Conservation (phyloP, 164 flowering plant genomes). For the Vitis riparia region DNA sequence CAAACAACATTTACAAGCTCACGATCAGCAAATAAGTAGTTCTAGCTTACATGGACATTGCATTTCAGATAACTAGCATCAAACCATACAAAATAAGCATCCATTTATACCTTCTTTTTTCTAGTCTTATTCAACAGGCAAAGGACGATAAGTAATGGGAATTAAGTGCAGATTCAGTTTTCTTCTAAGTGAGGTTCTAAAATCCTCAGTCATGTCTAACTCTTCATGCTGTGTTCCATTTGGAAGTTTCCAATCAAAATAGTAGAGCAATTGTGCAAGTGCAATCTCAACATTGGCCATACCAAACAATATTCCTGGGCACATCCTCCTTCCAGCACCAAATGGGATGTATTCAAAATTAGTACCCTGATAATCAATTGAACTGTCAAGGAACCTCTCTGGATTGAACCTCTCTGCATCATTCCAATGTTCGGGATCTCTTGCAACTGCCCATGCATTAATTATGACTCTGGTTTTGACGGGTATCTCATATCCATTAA, state of each 20-base stretch:
- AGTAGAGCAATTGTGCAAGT: not conserved
- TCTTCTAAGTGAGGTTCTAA: not conserved
- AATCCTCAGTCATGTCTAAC: conserved; percentile 8
- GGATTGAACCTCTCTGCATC: not conserved
- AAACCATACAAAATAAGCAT: too few relatives aligned
- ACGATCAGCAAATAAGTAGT: too few relatives aligned
- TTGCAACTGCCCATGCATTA: not conserved
- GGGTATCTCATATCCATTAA: conserved; percentile 9
- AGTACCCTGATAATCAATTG: not conserved
- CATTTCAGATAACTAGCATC: too few relatives aligned
- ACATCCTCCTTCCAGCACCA: conserved; percentile 13
- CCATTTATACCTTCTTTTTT: too few relatives aligned
- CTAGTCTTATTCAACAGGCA: not conserved
- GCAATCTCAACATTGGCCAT: not conserved
- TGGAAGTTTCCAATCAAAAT: conserved; percentile 11
- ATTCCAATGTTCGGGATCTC: not conserved
- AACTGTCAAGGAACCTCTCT: not conserved
- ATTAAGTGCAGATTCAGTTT: not conserved
- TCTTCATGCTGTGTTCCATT: not conserved
- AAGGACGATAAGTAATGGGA: not conserved
- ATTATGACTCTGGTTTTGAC: not conserved
- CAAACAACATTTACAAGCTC: too few relatives aligned
- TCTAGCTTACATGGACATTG: too few relatives aligned
- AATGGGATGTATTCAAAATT: not conserved
- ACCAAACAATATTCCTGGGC: conserved; percentile 5